A percentile compares a stretch with the other conserved stretches of the same genome.
phyloP scores from a whole-genome alignment of 1,284 basidiomycete species.

The Puccinia triticina region DNA sequence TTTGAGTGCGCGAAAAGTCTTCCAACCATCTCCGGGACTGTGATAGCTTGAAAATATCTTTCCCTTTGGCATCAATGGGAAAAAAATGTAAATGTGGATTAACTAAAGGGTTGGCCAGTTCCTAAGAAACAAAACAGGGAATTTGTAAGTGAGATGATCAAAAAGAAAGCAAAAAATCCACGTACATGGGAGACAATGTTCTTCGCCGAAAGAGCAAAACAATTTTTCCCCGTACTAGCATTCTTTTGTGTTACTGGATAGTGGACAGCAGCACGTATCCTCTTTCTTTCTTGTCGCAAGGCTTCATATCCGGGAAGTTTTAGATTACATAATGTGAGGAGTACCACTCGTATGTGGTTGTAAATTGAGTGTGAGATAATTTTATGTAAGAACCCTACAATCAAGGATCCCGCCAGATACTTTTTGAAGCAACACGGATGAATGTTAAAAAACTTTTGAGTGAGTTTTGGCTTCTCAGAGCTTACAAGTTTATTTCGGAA shows the following conservation, averaged over 20 bases:
- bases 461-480: background rate
- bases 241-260: background rate
- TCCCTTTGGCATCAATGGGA: background rate
- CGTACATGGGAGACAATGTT: background rate
- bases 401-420: background rate
- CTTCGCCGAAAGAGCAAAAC: background rate
- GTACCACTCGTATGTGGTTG: background rate
- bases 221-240: background rate
- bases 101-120: background rate
- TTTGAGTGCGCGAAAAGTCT: background rate
- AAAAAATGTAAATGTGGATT: background rate
- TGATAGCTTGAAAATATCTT: slow-evolving; percentile 8
- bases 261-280: background rate
- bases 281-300: background rate
- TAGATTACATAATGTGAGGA: background rate
- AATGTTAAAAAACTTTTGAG: background rate
- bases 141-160: background rate
- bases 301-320: slow-evolving; percentile 12
- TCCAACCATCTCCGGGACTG: background rate
- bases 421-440: background rate
- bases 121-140: background rate
- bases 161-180: background rate
- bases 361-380: slow-evolving; percentile 1
- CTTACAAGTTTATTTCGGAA: slow-evolving; percentile 4
- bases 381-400: slow-evolving; percentile 12